Evolutionary conservation across 305 asterid species (phyloP).

Genomic region (Fraxinus floribunda): DNA sequence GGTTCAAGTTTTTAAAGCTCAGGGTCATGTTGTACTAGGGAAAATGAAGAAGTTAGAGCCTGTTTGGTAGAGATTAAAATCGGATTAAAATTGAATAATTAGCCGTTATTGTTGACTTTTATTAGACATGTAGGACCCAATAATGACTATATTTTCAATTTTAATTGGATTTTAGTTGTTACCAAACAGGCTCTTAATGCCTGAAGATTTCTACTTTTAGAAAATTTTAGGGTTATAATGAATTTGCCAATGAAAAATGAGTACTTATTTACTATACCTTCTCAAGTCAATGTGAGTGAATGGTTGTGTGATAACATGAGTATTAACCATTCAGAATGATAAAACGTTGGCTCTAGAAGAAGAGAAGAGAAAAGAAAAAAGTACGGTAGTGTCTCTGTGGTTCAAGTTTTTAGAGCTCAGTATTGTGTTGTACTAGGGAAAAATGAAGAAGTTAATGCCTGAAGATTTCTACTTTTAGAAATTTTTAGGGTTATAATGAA

Average conservation of each 20-base stretch:
- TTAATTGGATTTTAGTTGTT: too few relatives aligned
- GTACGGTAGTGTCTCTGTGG: too few relatives aligned
- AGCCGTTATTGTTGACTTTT: too few relatives aligned
- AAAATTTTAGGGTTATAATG: neutral
- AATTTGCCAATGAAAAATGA: neutral
- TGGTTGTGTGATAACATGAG: too few relatives aligned
- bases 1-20: neutral
- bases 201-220: neutral
- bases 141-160: too few relatives aligned
- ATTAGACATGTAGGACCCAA: too few relatives aligned
- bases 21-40: constrained; percentile 1
- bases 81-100: too few relatives aligned
- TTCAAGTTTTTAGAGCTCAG: neutral
- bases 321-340: too few relatives aligned
- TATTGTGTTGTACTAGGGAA: neutral
- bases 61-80: too few relatives aligned
- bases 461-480: neutral
- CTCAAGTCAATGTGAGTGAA: too few relatives aligned
- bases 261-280: neutral
- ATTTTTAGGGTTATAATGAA: neutral
- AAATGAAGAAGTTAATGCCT: neutral
- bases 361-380: too few relatives aligned
- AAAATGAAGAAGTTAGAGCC: neutral
- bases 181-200: neutral
- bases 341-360: too few relatives aligned